A percentile compares a stretch with the other conserved stretches of the same genome.
Evolutionary conservation across 257 asterid species (phyloP).

Genomic region (Penstemon newberryi): DNA sequence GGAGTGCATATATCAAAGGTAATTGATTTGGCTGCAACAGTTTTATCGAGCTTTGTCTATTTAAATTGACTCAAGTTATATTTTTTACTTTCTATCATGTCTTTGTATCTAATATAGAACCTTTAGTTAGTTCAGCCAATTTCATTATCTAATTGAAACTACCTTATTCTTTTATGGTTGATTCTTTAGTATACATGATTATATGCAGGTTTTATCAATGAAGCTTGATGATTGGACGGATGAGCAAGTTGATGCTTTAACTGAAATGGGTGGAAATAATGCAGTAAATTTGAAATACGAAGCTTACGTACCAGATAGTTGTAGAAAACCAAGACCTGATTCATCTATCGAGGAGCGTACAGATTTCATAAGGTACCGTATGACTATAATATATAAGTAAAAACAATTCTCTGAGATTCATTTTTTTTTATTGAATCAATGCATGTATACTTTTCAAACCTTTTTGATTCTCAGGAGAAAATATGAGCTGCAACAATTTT

Average conservation of each 20-base stretch:
- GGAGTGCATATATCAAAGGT: slow-evolving; percentile 95
- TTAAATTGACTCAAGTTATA: background rate
- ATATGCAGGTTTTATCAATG: slow-evolving; percentile 67
- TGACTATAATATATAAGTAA: background rate
- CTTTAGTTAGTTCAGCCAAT: too few relatives aligned
- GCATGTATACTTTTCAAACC: slow-evolving; percentile 13
- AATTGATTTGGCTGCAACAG: background rate
- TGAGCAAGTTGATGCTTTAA: slow-evolving; percentile 75
- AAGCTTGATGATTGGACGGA: slow-evolving; percentile 88
- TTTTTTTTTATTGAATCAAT: slow-evolving; percentile 1
- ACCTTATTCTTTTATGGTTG: too few relatives aligned
- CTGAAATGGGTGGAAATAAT: slow-evolving; percentile 72
- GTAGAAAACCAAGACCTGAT: slow-evolving; percentile 60
- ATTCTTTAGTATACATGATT: background rate
- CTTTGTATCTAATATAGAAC: too few relatives aligned
- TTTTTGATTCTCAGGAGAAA: slow-evolving; percentile 62
- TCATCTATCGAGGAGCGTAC: slow-evolving; percentile 67
- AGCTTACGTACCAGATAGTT: slow-evolving; percentile 63
- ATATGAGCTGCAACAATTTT: slow-evolving; percentile 73
- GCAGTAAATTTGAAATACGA: slow-evolving; percentile 71
- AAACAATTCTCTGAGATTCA: slow-evolving; percentile 1
- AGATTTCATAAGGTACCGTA: slow-evolving; percentile 69
- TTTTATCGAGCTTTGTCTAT: background rate
- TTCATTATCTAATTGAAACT: too few relatives aligned
- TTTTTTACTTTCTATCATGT: too few relatives aligned